A percentile compares a stretch with the other conserved stretches of the same genome.
These are phyloP conservation scores for Coemansia sp. DNA, from an alignment of 192 early-diverging fungal genomes.

Conservation along the genomic window DNA sequence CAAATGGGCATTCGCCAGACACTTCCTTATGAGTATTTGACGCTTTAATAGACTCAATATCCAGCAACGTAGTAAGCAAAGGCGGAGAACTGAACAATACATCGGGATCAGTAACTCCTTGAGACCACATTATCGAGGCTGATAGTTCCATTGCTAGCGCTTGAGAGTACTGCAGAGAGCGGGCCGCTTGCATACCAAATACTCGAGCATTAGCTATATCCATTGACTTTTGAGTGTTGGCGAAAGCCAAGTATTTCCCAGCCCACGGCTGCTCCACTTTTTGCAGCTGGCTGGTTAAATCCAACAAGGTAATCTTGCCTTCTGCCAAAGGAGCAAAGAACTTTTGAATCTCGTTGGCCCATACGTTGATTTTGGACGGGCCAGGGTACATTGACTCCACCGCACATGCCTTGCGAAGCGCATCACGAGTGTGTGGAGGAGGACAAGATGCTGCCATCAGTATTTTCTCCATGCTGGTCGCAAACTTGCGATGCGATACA, in stretches of 20 bases:
- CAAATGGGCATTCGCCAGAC: slow-evolving; percentile 45
- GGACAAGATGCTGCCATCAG: slow-evolving; percentile 48
- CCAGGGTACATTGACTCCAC: slow-evolving; percentile 41
- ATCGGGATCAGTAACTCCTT: not conserved
- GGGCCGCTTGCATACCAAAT: slow-evolving; percentile 18
- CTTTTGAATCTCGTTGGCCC: slow-evolving; percentile 28
- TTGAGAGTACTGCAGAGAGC: slow-evolving; percentile 26
- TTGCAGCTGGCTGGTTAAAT: slow-evolving; percentile 9
- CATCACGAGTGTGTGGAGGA: slow-evolving; percentile 38
- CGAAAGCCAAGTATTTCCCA: slow-evolving; percentile 10
- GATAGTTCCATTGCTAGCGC: slow-evolving; percentile 26
- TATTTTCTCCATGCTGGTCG: slow-evolving; percentile 15
- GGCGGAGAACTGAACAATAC: not conserved
- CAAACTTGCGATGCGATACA: slow-evolving; percentile 30
- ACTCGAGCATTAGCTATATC: slow-evolving; percentile 17
- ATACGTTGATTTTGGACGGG: slow-evolving; percentile 34
- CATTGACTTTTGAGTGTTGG: not conserved
- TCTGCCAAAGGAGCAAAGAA: slow-evolving; percentile 30
- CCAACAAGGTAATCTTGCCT: slow-evolving; percentile 4
- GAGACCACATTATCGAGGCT: slow-evolving; percentile 15
- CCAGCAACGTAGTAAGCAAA: not conserved
- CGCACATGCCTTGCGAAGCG: slow-evolving; percentile 35
- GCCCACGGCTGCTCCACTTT: slow-evolving; percentile 25
- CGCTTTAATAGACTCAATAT: not conserved
- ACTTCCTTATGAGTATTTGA: not conserved